Evolutionary conservation across 345 rosid species (phyloP), one percentile per base, ranked within the genome.

Genomic region (Moringa oleifera): DNA sequence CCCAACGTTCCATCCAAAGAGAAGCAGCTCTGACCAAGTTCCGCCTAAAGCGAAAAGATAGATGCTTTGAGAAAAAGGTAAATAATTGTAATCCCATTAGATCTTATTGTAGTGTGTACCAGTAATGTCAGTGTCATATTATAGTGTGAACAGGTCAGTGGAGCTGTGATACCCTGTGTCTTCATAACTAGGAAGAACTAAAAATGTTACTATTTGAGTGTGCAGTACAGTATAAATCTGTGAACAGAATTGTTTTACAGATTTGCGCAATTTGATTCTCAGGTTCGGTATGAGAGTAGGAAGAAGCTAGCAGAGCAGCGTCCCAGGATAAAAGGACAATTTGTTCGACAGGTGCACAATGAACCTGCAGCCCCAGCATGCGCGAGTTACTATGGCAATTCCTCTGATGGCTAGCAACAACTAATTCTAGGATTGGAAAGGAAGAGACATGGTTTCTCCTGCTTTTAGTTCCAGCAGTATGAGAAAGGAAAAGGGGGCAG

Each of bases 11-110:
- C 41, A 69, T 68, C 18, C 88, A 80, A 75, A 85, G 99, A 61
- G 95, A 90, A 83, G 97, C 91, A 1, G 99, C 97, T 67, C 75
- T 94, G 18, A 85, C 22, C 41, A 90, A 90, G 76, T 94, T 94
- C 71, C 86, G 99, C 36, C 45, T 86, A 83, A 94, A 94, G 83
- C 92, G 96, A 16, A 94, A 94, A 65, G 99, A 90, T 56, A 83
- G 97, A 67, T 90, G 99, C 78, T 94, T 67, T 57, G 96, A 86
- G 64, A 94, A 90, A 79, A 94, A 87, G 97, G 97, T 90, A 81
- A 25, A 47, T 33, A 61, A 67, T 25, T 60, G 16, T 56, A 51
- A 19, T 45, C 20, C 50, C 8, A 21, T 7, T 53, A 5, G 33
- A 28, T 28, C 3, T 28, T 28, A 13, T 18, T 51, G 0, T 18